Evolutionary conservation across 2,329 filamentous ascomycete species (phyloP), one percentile per base, ranked within the genome.

Genomic region (Pyricularia grisea): DNA sequence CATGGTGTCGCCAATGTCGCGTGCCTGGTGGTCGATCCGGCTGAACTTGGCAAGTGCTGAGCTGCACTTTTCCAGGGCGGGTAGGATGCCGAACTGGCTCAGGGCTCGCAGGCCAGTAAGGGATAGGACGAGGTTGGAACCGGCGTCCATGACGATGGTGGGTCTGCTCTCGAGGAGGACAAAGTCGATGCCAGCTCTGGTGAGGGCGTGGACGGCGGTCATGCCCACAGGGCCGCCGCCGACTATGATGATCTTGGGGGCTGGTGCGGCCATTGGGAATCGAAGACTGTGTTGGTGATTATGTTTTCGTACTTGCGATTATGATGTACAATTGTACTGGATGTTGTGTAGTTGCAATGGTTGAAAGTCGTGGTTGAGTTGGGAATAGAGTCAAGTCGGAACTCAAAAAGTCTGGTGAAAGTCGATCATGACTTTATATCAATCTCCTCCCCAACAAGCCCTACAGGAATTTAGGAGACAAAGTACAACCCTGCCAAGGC

Each of bases 131-230:
- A 77, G 70, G 10, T 71, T 71, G 2, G 74, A 70, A 11, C 72
- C 73, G 11, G 73, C 72, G 33, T 74, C 73, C 17, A 73, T 68
- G 1, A 75, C 67, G 10, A 73, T 69, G 0, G 72, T 70, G 42
- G 73, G 12, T 7, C 74, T 69, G 0, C 73, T 69, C 70, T 78
- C 77, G 0, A 78, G 71, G 17, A 78, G 68, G 17, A 78, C 70
- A 67, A 76, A 76, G 36, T 73, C 72, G 55, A 77, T 74, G 6
- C 75, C 76, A 1, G 77, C 78, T 1, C 71, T 70, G 33, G 68
- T n/a, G 2, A 79, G 73, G 33, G 73, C 72, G 64, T 78, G 76
- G 36, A 64, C 69, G n/a, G 85, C 85, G 69, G 73, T 78, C 0
- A 70, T 31, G 31, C 67, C 69, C 12, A 61, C 69, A 9, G 69